A percentile compares a stretch with the other conserved stretches of the same genome.
phyloP scores from a whole-genome alignment of 2,329 filamentous ascomycete species.

The Colletotrichum sublineola region DNA sequence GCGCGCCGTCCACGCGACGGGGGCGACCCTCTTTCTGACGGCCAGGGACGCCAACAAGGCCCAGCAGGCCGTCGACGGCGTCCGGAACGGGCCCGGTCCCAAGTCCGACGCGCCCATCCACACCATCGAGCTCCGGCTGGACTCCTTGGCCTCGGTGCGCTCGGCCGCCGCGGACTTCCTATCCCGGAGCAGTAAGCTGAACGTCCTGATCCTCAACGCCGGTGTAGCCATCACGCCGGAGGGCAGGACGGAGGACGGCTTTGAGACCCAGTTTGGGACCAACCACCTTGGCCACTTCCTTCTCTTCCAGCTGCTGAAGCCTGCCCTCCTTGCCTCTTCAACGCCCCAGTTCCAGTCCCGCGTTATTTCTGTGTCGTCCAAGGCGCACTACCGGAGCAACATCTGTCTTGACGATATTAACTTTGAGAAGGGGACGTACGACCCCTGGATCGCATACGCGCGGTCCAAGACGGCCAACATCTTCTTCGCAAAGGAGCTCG shows the following conservation, averaged over 20 bases:
- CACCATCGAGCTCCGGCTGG: slow-evolving; percentile 5
- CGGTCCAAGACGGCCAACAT: slow-evolving; percentile 66
- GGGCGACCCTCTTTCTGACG: slow-evolving; percentile 53
- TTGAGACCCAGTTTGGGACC: slow-evolving; percentile 60
- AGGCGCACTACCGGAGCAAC: slow-evolving; percentile 53
- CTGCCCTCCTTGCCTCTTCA: slow-evolving; percentile 53
- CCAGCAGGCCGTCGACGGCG: slow-evolving; percentile 46
- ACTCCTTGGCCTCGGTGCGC: slow-evolving; percentile 44
- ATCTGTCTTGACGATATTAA: slow-evolving; percentile 50
- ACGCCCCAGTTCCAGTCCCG: slow-evolving; percentile 57
- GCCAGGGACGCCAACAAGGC: slow-evolving; percentile 53
- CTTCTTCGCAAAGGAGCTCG: slow-evolving; percentile 54
- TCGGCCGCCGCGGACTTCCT: slow-evolving; percentile 50
- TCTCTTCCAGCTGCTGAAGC: slow-evolving; percentile 64
- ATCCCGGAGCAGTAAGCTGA: slow-evolving; percentile 49
- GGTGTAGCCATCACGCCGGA: slow-evolving; percentile 53
- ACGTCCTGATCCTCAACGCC: slow-evolving; percentile 59
- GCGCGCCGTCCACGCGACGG: slow-evolving; percentile 53
- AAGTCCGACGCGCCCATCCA: neutral
- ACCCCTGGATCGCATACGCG: slow-evolving; percentile 56
- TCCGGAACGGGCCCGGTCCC: slow-evolving; percentile 29
- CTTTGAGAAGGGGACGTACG: slow-evolving; percentile 47
- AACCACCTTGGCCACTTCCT: slow-evolving; percentile 69
- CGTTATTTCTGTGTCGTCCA: slow-evolving; percentile 60
- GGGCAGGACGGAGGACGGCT: slow-evolving; percentile 42